phyloP scores from a whole-genome alignment of 83 land plant genomes.

The Picea abies region DNA sequence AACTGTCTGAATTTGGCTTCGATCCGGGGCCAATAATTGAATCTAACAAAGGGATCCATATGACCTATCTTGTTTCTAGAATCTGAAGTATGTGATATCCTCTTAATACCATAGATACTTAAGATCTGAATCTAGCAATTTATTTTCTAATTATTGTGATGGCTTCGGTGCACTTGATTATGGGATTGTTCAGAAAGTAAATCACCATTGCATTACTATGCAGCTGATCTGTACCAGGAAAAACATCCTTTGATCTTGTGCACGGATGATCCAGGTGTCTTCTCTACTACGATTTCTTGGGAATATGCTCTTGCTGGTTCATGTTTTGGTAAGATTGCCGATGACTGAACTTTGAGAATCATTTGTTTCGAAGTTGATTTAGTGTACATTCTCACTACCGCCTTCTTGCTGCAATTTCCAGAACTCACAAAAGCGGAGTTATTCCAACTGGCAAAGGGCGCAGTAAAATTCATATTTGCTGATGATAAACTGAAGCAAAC shows the following conservation, averaged over 20 bases:
- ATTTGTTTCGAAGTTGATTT: not conserved
- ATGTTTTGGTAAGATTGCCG: constrained; percentile 60
- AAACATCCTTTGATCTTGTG: constrained; percentile 86
- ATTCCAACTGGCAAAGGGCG: constrained; percentile 49
- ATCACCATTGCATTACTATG: not conserved
- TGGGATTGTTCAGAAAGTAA: not conserved
- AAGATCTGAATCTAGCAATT: not conserved
- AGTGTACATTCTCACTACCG: not conserved
- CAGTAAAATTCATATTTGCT: constrained; percentile 55
- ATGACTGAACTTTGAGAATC: not conserved
- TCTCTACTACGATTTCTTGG: constrained; percentile 73
- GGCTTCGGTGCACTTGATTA: too few species aligned
- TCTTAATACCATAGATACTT: not conserved
- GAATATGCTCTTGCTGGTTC: constrained; percentile 78
- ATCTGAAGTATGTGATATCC: not conserved
- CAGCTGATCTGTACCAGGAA: constrained; percentile 76
- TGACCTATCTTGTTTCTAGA: not conserved
- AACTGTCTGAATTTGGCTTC: too few species aligned
- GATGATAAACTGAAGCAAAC: constrained; percentile 44
- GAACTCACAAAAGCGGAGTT: constrained; percentile 65
- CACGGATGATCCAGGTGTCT: constrained; percentile 93
- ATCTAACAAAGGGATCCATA: not conserved
- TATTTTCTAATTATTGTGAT: not conserved
- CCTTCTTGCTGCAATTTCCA: constrained; percentile 16
- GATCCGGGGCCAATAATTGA: not conserved